Evolutionary conservation across 2,329 filamentous ascomycete species (phyloP), one percentile per base, ranked within the genome.

Genomic region (Colletotrichum lini): DNA sequence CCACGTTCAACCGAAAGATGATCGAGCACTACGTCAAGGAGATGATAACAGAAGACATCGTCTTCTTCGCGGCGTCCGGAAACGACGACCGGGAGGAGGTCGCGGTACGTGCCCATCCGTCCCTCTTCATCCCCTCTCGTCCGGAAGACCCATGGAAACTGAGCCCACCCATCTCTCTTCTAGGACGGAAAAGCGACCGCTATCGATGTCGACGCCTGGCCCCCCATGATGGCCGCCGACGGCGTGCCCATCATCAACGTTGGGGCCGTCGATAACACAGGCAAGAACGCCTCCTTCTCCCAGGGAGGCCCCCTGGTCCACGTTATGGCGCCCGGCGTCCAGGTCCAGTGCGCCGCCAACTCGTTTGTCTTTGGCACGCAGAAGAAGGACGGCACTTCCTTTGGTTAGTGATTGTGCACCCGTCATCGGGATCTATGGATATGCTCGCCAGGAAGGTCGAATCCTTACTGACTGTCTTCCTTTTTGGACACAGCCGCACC

Each of bases 231-330:
- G 47, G 60, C 60, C 1, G 3, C 13, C 23, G 1, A 44, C 0
- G 60, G 60, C 0, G 47, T 63, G 8, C 60, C 60, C 8, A 49
- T 63, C 0, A 63, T 63, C 60, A 63, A 63, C 6, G 60, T 63
- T 2, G 60, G 60, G 8, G 60, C 49, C 4, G 49, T 54, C n/a
- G 60, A 63, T 18, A 63, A 53, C 21, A 6, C 60, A 9, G 60
- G 60, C 21, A 63, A 54, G 38, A 63, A 63, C 40, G 47, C 47
- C 49, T 30, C 45, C 35, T 54, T 63, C 38, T 44, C 35, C 7
- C 47, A 63, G 30, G 49, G 60, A 63, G 60, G 60, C 15, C 49
- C 60, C 26, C 21, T 44, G n/a, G 47, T 53, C n/a, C 60, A 63
- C 13, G 60, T 63, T 21, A 63, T 63, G 60, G 60, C 60, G 13